Evolutionary conservation across 2,329 filamentous ascomycete species (phyloP).

Genomic region (Myriosclerotinia duriaeana): DNA sequence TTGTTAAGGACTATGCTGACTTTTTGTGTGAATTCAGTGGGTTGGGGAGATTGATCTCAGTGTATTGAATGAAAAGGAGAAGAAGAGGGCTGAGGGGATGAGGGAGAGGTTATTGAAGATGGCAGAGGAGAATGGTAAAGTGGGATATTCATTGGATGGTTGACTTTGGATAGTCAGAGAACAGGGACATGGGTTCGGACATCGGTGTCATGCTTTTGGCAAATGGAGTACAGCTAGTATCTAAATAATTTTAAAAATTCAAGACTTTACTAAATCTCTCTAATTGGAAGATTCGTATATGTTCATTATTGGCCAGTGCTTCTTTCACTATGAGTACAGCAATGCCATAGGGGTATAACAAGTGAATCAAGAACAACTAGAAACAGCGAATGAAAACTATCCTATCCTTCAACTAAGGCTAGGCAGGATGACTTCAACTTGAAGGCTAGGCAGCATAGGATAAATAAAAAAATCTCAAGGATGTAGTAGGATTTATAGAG

Average conservation of each 20-base stretch:
- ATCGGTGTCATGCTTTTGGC: too few relatives aligned
- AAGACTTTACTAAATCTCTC: too few relatives aligned
- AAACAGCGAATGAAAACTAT: not conserved
- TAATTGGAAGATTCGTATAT: not conserved
- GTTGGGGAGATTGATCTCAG: slow-evolving; percentile 59
- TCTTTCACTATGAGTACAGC: not conserved
- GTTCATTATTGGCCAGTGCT: not conserved
- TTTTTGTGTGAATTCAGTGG: slow-evolving; percentile 46
- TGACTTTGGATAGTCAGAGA: slow-evolving; percentile 34
- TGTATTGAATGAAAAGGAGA: slow-evolving; percentile 43
- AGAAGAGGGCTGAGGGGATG: slow-evolving; percentile 61
- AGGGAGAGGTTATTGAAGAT: slow-evolving; percentile 60
- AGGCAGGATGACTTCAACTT: too few relatives aligned
- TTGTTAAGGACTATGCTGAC: not conserved
- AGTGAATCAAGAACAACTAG: not conserved
- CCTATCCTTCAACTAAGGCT: too few relatives aligned
- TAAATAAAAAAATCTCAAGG: too few relatives aligned
- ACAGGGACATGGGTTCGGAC: not conserved
- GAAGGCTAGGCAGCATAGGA: too few relatives aligned
- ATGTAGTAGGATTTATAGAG: too few relatives aligned
- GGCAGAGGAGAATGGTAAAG: slow-evolving; percentile 58
- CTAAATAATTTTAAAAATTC: not conserved
- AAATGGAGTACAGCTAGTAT: not conserved
- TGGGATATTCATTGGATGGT: slow-evolving; percentile 62
- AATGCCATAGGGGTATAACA: too few relatives aligned